These are phyloP conservation scores for Calocybe cyanea DNA, from an alignment of 768 basidiomycete species.

Conservation along the genomic window DNA sequence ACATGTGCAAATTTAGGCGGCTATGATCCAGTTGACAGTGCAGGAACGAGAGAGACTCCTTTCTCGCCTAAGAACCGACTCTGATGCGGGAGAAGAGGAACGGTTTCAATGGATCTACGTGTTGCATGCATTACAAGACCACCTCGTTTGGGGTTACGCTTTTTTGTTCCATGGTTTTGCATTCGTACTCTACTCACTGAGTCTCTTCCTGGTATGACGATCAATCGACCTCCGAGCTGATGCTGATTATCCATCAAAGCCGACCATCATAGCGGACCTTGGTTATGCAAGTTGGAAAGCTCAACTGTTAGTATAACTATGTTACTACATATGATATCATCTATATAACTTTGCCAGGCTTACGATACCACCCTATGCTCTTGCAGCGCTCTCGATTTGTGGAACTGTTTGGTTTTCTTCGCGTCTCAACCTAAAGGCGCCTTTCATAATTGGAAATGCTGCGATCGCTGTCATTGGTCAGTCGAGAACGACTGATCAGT, in stretches of 20 bases:
- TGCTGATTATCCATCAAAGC: slow-evolving; percentile 27
- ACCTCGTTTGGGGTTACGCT: slow-evolving; percentile 57
- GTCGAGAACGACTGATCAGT: too few species aligned
- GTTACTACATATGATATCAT: too few species aligned
- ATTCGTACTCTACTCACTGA: slow-evolving; percentile 54
- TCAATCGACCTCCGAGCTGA: background rate
- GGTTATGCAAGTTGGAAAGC: slow-evolving; percentile 61
- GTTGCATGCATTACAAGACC: slow-evolving; percentile 52
- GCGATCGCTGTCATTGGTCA: slow-evolving; percentile 49
- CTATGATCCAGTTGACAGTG: slow-evolving; percentile 40
- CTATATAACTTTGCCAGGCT: slow-evolving; percentile 29
- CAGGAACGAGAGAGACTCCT: slow-evolving; percentile 47
- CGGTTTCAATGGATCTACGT: slow-evolving; percentile 57
- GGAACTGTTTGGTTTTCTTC: slow-evolving; percentile 50
- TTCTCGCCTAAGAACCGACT: slow-evolving; percentile 46
- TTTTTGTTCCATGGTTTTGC: slow-evolving; percentile 60
- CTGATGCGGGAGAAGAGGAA: slow-evolving; percentile 50
- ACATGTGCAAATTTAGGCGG: background rate
- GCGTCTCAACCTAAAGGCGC: slow-evolving; percentile 39
- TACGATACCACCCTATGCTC: slow-evolving; percentile 55
- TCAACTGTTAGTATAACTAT: slow-evolving; percentile 50
- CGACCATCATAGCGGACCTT: slow-evolving; percentile 55
- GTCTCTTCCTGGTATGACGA: slow-evolving; percentile 48
- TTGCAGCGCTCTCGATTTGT: slow-evolving; percentile 49
- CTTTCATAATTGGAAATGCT: slow-evolving; percentile 50